These are phyloP conservation scores for Ceratocystis lukuohia DNA, from an alignment of 2,329 filamentous ascomycete genomes.

Conservation along the genomic window DNA sequence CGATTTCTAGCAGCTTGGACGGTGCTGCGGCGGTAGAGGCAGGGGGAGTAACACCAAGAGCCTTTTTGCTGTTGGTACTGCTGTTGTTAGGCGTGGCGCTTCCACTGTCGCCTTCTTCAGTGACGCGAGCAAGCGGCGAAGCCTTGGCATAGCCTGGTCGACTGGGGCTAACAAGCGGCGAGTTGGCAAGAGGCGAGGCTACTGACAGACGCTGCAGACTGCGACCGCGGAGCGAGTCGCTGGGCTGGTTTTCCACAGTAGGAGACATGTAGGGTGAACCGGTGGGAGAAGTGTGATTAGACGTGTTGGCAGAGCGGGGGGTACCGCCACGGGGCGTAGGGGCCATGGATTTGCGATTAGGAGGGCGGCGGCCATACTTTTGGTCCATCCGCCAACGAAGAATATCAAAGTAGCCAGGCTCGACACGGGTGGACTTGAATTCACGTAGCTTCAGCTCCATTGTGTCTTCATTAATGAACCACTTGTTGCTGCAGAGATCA, in stretches of 20 bases:
- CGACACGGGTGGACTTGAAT: conserved; percentile 78
- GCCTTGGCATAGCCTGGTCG: conserved; percentile 52
- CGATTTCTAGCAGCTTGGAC: conserved; percentile 42
- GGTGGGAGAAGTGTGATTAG: conserved; percentile 24
- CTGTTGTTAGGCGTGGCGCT: conserved; percentile 1
- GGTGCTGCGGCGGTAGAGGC: conserved; percentile 30
- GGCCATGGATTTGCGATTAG: conserved; percentile 41
- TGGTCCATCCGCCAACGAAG: conserved; percentile 91
- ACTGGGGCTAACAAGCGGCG: conserved; percentile 51
- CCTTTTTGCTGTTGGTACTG: no score
- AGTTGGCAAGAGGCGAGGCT: conserved; percentile 34
- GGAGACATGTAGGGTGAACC: conserved; percentile 54
- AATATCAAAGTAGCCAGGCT: conserved; percentile 89
- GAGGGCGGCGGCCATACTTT: conserved; percentile 63
- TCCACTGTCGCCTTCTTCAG: conserved; percentile 43
- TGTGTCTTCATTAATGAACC: conserved; percentile 82
- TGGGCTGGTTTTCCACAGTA: conserved; percentile 33
- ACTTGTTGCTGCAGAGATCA: conserved; percentile 79
- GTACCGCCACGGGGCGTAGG: conserved; percentile 25
- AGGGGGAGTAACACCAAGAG: conserved; percentile 30
- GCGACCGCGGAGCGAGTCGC: conserved; percentile 51
- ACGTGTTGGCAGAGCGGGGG: conserved; percentile 29
- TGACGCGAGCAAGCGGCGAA: conserved; percentile 59
- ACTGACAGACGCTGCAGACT: conserved; percentile 52
- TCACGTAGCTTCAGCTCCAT: conserved; percentile 84